phyloP scores from a whole-genome alignment of 2,329 filamentous ascomycete species.

The Hypoxylon sp. region DNA sequence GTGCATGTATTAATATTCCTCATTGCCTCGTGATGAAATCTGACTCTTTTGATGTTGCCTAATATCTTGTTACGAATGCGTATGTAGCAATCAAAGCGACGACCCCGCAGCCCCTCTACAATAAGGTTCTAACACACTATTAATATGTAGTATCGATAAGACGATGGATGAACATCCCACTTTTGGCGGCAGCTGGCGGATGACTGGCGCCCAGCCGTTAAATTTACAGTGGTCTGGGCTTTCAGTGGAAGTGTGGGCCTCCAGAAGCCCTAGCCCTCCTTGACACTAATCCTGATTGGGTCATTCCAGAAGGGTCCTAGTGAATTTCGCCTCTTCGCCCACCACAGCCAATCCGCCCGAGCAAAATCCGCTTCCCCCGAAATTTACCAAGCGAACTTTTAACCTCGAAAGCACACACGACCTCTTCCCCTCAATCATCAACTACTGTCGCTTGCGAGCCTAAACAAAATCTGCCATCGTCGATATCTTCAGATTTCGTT shows the following conservation, averaged over 20 bases:
- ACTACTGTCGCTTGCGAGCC: constrained; percentile 62
- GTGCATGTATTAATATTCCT: not conserved
- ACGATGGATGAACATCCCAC: not conserved
- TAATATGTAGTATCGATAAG: constrained; percentile 4
- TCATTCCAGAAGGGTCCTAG: constrained; percentile 41
- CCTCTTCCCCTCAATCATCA: constrained; percentile 58
- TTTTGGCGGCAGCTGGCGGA: constrained; percentile 11
- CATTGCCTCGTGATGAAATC: constrained; percentile 3
- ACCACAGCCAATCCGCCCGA: constrained; percentile 37
- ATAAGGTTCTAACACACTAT: not conserved
- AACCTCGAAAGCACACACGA: constrained; percentile 63
- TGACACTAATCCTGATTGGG: constrained; percentile 48
- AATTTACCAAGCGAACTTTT: constrained; percentile 59
- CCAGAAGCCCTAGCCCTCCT: constrained; percentile 54
- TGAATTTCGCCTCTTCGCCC: constrained; percentile 43
- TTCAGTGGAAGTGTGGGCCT: constrained; percentile 26
- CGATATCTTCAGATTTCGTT: constrained; percentile 66
- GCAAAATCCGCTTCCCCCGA: constrained; percentile 49
- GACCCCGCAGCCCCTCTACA: constrained; percentile 31
- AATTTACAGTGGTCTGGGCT: constrained; percentile 11
- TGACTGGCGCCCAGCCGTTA: not conserved
- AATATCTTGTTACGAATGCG: constrained; percentile 29
- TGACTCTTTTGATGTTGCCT: constrained; percentile 31
- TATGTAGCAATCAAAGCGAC: constrained; percentile 5
- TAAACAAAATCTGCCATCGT: constrained; percentile 64